Evolutionary conservation across 2,329 filamentous ascomycete species (phyloP).

Genomic region (Cladophialophora carrionii): DNA sequence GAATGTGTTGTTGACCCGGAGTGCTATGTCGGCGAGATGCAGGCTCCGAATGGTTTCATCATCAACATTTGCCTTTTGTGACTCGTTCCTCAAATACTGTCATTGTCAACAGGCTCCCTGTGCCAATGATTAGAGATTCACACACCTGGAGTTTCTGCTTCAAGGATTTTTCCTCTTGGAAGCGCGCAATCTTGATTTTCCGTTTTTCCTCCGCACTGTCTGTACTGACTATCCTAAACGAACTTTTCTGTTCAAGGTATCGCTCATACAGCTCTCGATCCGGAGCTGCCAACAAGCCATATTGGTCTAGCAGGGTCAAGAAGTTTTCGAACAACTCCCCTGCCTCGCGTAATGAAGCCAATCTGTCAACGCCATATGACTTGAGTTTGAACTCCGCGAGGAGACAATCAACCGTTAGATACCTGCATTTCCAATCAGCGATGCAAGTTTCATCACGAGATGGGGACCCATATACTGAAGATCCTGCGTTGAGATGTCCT

Average conservation of each 20-base stretch:
- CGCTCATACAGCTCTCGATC: conserved; percentile 72
- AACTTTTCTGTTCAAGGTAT: conserved; percentile 71
- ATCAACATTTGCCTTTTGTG: conserved; percentile 53
- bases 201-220: conserved; percentile 70
- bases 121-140: conserved; percentile 42
- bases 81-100: conserved; percentile 30
- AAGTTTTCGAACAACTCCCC: conserved; percentile 76
- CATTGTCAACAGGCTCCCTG: conserved; percentile 17
- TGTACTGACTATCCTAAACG: conserved; percentile 72
- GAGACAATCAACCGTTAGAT: conserved; percentile 75
- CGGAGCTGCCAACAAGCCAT: conserved; percentile 67
- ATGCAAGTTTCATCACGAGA: not conserved
- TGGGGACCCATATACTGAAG: conserved; percentile 62
- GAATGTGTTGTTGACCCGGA: conserved; percentile 78
- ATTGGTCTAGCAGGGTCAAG: conserved; percentile 74
- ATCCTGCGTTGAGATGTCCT: conserved; percentile 83
- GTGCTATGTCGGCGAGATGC: conserved; percentile 73
- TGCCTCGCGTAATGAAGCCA: conserved; percentile 64
- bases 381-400: conserved; percentile 78
- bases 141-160: conserved; percentile 76
- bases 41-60: conserved; percentile 81
- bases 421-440: conserved; percentile 50
- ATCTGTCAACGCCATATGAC: conserved; percentile 65
- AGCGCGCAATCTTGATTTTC: conserved; percentile 82
- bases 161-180: conserved; percentile 81